phyloP scores from a whole-genome alignment of 108 stramenopile species.

The Nannochloropsis gaditana region DNA sequence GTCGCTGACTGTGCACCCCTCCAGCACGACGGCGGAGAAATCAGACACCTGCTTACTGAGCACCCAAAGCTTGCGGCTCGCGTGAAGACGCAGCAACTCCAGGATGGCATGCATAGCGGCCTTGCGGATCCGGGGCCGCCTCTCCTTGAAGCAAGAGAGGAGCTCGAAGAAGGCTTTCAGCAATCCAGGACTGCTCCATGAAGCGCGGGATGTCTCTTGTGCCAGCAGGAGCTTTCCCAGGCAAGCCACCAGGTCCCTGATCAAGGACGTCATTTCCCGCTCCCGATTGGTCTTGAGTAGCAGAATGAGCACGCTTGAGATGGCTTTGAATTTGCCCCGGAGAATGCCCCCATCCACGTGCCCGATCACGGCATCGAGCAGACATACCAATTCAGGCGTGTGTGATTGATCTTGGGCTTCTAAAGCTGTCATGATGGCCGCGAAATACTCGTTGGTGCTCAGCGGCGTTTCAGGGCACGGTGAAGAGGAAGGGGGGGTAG shows the following conservation, averaged over 20 bases:
- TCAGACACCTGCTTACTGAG: slow-evolving; percentile 1
- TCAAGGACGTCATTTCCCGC: slow-evolving; percentile 14
- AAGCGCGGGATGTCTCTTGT: slow-evolving; percentile 26
- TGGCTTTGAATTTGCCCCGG: slow-evolving; percentile 31
- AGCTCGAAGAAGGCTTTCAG: slow-evolving; percentile 31
- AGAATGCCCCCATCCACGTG: slow-evolving; percentile 27
- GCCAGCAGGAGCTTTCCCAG: slow-evolving; percentile 32
- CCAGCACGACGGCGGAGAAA: not conserved
- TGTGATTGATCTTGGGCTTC: slow-evolving; percentile 41
- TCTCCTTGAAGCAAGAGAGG: slow-evolving; percentile 35
- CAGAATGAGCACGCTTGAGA: slow-evolving; percentile 26
- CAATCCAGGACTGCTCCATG: slow-evolving; percentile 39
- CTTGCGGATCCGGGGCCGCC: slow-evolving; percentile 38
- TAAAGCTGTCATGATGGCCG: slow-evolving; percentile 40
- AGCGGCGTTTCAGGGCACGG: not conserved
- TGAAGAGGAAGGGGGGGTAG: not conserved
- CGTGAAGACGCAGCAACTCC: slow-evolving; percentile 33
- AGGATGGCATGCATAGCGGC: slow-evolving; percentile 35
- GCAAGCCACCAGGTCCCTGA: slow-evolving; percentile 31
- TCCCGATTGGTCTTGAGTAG: slow-evolving; percentile 33
- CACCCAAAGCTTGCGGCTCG: slow-evolving; percentile 25
- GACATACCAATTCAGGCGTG: slow-evolving; percentile 38
- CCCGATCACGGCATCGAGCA: slow-evolving; percentile 39
- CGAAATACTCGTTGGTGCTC: slow-evolving; percentile 41
- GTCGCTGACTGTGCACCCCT: not conserved